Evolutionary conservation across 1,284 basidiomycete species (phyloP).

Genomic region (Tilletia horrida): DNA sequence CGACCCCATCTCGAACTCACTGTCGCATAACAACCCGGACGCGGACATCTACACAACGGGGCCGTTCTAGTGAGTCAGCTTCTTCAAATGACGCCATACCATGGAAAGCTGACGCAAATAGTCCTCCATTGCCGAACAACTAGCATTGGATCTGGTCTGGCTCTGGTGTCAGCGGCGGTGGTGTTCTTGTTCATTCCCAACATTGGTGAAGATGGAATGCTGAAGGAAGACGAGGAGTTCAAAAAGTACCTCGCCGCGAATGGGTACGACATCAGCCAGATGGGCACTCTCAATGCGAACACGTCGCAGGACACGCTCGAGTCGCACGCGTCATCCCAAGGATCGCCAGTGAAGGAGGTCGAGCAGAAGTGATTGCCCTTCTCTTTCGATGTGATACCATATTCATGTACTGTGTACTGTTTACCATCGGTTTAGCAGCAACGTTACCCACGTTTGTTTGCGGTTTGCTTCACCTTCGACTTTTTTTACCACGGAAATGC

Average conservation of each 20-base stretch:
- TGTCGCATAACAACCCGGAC: slow-evolving; percentile 22
- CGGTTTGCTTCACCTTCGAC: too few relatives aligned
- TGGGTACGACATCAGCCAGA: slow-evolving; percentile 44
- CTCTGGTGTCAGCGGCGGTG: slow-evolving; percentile 71
- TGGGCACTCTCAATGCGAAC: slow-evolving; percentile 29
- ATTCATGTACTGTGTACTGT: too few relatives aligned
- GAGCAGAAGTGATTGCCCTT: background rate
- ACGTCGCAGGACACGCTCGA: too few relatives aligned
- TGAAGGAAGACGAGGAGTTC: slow-evolving; percentile 68
- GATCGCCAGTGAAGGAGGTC: too few relatives aligned
- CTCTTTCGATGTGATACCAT: background rate
- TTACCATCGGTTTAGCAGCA: too few relatives aligned
- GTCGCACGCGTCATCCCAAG: too few relatives aligned
- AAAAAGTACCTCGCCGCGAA: slow-evolving; percentile 44
- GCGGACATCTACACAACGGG: slow-evolving; percentile 36
- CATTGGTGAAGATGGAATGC: slow-evolving; percentile 75
- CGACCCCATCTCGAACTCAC: slow-evolving; percentile 33
- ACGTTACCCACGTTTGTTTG: too few relatives aligned
- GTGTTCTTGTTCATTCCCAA: slow-evolving; percentile 73
- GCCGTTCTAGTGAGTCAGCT: slow-evolving; percentile 53
- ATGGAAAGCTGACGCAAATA: too few relatives aligned
- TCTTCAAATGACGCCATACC: too few relatives aligned
- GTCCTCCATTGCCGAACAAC: too few relatives aligned
- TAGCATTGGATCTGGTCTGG: slow-evolving; percentile 62
- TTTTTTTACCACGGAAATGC: too few relatives aligned